A percentile compares a stretch with the other conserved stretches of the same genome.
Conservation (phyloP, 2,329 filamentous ascomycete species). For the Fusarium sp. region DNA sequence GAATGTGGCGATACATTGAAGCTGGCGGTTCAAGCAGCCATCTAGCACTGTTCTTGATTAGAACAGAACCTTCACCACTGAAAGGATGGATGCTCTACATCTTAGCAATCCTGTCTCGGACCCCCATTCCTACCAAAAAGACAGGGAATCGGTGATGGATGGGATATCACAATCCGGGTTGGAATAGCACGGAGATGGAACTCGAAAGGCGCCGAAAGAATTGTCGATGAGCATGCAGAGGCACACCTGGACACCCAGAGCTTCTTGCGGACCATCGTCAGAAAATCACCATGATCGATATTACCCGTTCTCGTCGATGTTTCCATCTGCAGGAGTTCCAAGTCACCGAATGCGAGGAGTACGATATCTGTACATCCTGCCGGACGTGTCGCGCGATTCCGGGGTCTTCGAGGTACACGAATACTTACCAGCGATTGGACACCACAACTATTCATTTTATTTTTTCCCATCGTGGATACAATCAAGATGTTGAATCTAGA, state of each 20-base stretch:
- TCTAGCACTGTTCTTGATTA: not conserved
- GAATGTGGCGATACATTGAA: not conserved
- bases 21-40: not conserved
- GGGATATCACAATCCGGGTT: not conserved
- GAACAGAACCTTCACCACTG: not conserved
- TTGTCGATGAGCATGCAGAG: no score
- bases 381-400: no score
- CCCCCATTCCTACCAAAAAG: not conserved
- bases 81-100: not conserved
- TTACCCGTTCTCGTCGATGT: no score
- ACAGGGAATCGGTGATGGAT: accelerated
- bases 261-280: no score
- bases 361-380: not conserved
- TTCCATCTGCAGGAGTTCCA: no score
- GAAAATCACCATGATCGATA: no score
- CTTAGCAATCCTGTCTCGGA: not conserved
- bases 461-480: accelerated
- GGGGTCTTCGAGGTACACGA: not conserved
- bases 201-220: no score
- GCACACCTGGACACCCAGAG: no score
- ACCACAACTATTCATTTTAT: not conserved
- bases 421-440: not conserved
- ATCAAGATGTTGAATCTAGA: not conserved
- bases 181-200: no score
- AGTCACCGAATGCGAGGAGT: accelerated